A percentile compares a stretch with the other conserved stretches of the same genome.
Conservation (phyloP, 1,284 basidiomycete genomes). For the Phellinidium pouzarii region DNA sequence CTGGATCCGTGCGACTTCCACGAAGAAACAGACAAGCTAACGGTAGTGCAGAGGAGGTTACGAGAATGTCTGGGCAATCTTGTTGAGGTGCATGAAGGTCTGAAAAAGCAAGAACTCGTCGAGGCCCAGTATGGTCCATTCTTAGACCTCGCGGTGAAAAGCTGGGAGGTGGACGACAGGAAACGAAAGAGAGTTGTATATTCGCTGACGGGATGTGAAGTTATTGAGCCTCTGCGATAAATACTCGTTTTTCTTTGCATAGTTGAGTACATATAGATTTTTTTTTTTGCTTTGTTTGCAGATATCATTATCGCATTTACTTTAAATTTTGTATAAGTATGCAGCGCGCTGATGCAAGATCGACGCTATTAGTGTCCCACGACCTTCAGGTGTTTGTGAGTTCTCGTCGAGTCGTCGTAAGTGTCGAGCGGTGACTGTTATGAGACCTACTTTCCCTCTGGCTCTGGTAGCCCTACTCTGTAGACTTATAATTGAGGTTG, state of each 20-base stretch:
- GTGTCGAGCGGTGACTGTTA: background rate
- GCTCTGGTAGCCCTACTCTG: constrained; percentile 18
- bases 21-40: constrained; percentile 3
- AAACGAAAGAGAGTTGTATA: background rate
- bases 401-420: background rate
- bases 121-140: constrained; percentile 13
- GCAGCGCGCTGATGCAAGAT: background rate
- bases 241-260: background rate
- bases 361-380: background rate
- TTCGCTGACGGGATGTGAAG: constrained; percentile 14
- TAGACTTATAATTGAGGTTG: background rate
- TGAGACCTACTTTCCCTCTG: constrained; percentile 12
- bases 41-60: constrained; percentile 4
- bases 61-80: constrained; percentile 13
- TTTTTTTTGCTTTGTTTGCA: too few relatives aligned
- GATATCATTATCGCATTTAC: too few relatives aligned
- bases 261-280: background rate
- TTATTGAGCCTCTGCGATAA: background rate
- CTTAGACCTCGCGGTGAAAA: constrained; percentile 16
- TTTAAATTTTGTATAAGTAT: background rate
- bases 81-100: constrained; percentile 17
- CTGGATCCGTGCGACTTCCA: constrained; percentile 14
- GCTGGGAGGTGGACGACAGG: constrained; percentile 9
- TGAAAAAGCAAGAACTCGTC: constrained; percentile 6
- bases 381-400: background rate